These are phyloP conservation scores for Fusarium luffae DNA, from an alignment of 2,329 filamentous ascomycete species.

Conservation along the genomic window DNA sequence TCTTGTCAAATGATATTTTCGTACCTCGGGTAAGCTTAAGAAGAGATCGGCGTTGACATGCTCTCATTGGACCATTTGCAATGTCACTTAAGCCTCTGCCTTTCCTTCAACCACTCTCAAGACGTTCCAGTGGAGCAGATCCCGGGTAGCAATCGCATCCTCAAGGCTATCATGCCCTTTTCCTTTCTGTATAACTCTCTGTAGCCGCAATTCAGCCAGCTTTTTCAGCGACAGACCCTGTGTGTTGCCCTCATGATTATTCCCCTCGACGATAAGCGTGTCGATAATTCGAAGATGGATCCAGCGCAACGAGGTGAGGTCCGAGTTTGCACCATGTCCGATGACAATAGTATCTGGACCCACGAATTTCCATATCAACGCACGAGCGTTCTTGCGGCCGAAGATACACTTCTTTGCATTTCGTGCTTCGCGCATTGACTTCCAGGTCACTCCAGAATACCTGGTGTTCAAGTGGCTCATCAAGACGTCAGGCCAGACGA, in stretches of 20 bases:
- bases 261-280: constrained; percentile 13
- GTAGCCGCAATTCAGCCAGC: constrained; percentile 4
- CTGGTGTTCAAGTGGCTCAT: constrained; percentile 63
- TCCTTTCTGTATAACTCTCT: neutral
- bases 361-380: constrained; percentile 57
- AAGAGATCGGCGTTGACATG: neutral
- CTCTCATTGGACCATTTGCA: neutral
- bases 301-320: constrained; percentile 20
- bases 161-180: constrained; percentile 27
- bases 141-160: constrained; percentile 27
- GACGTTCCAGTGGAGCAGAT: constrained; percentile 26
- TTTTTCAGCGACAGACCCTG: constrained; percentile 19
- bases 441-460: constrained; percentile 60
- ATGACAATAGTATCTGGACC: constrained; percentile 60
- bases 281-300: constrained; percentile 23
- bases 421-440: constrained; percentile 53
- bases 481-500: constrained; percentile 59
- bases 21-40: neutral
- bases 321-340: constrained; percentile 52
- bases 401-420: constrained; percentile 50
- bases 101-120: neutral
- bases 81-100: neutral
- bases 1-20: neutral
- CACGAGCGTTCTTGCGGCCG: constrained; percentile 56
- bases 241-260: neutral